Base-by-base conservation (phyloP, 2,329 filamentous ascomycete species). In the Sclerotinia trifoliorum region DNA sequence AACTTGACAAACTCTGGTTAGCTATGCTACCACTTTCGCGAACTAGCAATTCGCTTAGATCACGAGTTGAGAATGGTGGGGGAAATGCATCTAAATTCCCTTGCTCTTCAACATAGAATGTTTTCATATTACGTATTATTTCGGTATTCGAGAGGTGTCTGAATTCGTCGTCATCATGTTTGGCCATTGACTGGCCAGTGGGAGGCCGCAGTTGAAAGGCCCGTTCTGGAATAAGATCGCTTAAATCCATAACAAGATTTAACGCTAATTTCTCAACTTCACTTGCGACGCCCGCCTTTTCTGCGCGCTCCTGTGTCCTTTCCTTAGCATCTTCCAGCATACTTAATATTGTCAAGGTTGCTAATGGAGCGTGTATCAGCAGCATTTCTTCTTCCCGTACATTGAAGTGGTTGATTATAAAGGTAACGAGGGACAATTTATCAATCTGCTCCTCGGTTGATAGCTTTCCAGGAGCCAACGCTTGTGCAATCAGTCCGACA, bases 351-450 rank as follows among this genome's bases (percentile, higher is more conserved):
- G 88, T 86, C n/a, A 96, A 79, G 2, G 88, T 84, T 65, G 90
- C 85, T 39, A 96, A 80, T 46, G 94, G 94, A 42, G 94, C 90
- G 79, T 98, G 94, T 29, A 92, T 81, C 2, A 91, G 87, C 21
- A 96, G 80, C 94, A 99, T 98, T 76, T 99, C 96, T 78, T 98
- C 95, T 79, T 99, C 95, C 65, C 90, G 88, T 62, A 98, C 86
- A 78, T 97, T 98, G 83, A 99, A 99, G 73, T 94, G 90, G 6
- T 86, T 81, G 71, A 97, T 81, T 66, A 97, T 89, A 78, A 98
- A 99, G 70, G 85, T 86, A 66, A 94, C 88, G 54, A 97, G 83
- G 26, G 86, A 85, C 66, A 97, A 81, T 70, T 90, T 89, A 67
- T 86, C 85, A 70, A 85, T 80, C 64, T 84, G 85, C 5, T 81